Conservation (phyloP, 208 protist genomes). For the Trypanosoma conorhini region DNA sequence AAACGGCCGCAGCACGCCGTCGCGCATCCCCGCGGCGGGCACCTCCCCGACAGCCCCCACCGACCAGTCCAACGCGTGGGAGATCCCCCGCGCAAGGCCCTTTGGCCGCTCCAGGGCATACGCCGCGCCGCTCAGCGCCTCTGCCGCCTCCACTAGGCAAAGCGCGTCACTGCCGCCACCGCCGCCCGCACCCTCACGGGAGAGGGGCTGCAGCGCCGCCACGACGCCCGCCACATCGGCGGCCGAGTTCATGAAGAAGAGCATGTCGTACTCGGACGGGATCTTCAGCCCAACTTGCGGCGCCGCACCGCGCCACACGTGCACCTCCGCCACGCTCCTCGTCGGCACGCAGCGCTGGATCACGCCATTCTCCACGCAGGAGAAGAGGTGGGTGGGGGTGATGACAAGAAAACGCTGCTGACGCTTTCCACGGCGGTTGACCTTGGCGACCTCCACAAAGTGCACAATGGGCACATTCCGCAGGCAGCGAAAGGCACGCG, state of each 20-base stretch:
- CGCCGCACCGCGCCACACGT: not conserved
- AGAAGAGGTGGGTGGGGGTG: conserved; percentile 22
- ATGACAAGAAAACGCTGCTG: conserved; percentile 23
- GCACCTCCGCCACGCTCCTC: conserved; percentile 3
- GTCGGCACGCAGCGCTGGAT: conserved; percentile 24
- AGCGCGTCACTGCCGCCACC: not conserved
- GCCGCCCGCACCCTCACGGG: not conserved
- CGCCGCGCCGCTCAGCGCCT: not conserved
- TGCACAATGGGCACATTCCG: conserved; percentile 24
- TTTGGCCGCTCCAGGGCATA: conserved; percentile 21
- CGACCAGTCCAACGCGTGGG: not conserved
- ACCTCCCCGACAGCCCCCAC: conserved; percentile 16
- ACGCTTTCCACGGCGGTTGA: conserved; percentile 18
- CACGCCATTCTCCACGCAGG: conserved; percentile 20
- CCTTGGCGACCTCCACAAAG: conserved; percentile 19
- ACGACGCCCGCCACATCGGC: conserved; percentile 2
- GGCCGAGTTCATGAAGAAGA: conserved; percentile 3
- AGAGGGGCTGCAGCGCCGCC: conserved; percentile 4
- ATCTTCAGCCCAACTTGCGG: conserved; percentile 19
- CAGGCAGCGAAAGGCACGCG: conserved; percentile 20
- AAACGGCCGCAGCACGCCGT: conserved; percentile 1
- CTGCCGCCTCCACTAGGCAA: conserved; percentile 4
- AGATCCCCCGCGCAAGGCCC: conserved; percentile 7
- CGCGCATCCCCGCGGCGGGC: not conserved
- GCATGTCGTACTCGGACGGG: conserved; percentile 26